Evolutionary conservation across 164 flowering plant genomes (phyloP), one percentile per base, ranked within the genome.

Genomic region (Berberis vulgaris): DNA sequence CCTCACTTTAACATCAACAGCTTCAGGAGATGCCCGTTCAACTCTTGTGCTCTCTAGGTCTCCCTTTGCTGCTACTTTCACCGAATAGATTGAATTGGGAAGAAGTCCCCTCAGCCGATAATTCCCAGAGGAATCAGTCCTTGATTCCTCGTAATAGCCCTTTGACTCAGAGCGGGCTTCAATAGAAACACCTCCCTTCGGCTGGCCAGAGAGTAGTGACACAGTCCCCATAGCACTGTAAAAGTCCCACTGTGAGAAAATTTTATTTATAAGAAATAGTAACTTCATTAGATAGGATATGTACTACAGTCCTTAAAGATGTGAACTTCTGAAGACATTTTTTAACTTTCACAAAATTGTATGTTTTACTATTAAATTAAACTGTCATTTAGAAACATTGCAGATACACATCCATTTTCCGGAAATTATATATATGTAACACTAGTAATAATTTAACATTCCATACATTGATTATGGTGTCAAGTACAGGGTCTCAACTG

Each of bases 11-110:
- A 91, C 72, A 59, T 74, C 49, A 70, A 86, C 76, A 63, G 77
- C 79, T 72, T 84, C 88, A 26, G 99, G 99, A 67, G 99, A 86
- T 64, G 97, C 90, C 57, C 97, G 96, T 64, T 95, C 99, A 65
- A 95, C 84, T 63, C 54, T 76, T 63, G 77, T 10, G 75, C 80
- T 75, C 59, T 70, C 77, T 55, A 65, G 65, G 43, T 79, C 85
- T 68, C 80, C 82, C 76, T 78, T 89, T 57, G 75, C 81, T 57
- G 73, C 89, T 47, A 91, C 88, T 77, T 77, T 91, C 49, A 95
- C 76, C 9, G 67, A 38, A 66, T 95, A 95, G 7, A 78, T 79
- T 62, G 97, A 84, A 68, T 85, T 80, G 49, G 99, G 99, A 52
- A 75, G 80, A 49, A 95, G 92, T 68, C 98, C 97, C 72, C 99